Conservation (phyloP, 192 early-diverging fungal genomes). For the Coemansia sp. region DNA sequence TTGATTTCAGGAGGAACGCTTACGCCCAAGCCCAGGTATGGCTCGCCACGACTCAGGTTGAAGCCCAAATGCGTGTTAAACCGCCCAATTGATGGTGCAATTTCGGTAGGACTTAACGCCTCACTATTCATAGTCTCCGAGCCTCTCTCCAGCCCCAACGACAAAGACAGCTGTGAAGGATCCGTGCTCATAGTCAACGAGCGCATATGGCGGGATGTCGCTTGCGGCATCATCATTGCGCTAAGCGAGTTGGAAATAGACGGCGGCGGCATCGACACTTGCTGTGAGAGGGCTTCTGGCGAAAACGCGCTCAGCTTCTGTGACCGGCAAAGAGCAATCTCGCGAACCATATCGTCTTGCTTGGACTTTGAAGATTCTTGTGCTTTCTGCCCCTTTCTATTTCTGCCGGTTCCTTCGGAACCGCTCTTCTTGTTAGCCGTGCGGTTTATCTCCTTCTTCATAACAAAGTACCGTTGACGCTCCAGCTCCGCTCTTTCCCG, state of each 20-base stretch:
- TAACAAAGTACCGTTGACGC: constrained; percentile 39
- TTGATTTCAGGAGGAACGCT: constrained; percentile 10
- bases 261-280: not conserved
- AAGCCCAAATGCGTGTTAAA: constrained; percentile 5
- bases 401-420: constrained; percentile 16
- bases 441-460: constrained; percentile 35
- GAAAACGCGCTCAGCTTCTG: constrained; percentile 33
- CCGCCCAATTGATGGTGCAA: not conserved
- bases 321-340: constrained; percentile 10
- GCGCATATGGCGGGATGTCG: constrained; percentile 5
- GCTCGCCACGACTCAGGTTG: not conserved
- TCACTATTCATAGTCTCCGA: not conserved
- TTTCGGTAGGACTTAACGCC: not conserved
- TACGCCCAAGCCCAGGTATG: constrained; percentile 1
- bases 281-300: constrained; percentile 33
- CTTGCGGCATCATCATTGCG: not conserved
- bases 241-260: constrained; percentile 4
- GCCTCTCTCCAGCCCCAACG: not conserved
- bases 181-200: constrained; percentile 15
- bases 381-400: constrained; percentile 2
- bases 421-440: constrained; percentile 27
- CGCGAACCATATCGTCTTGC: not conserved
- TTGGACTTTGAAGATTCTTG: not conserved
- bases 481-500: constrained; percentile 16
- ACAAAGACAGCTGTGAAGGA: not conserved